Evolutionary conservation across 805 yeast species (phyloP), one percentile per base, ranked within the genome.

Genomic region (Komagataella phaffii): DNA sequence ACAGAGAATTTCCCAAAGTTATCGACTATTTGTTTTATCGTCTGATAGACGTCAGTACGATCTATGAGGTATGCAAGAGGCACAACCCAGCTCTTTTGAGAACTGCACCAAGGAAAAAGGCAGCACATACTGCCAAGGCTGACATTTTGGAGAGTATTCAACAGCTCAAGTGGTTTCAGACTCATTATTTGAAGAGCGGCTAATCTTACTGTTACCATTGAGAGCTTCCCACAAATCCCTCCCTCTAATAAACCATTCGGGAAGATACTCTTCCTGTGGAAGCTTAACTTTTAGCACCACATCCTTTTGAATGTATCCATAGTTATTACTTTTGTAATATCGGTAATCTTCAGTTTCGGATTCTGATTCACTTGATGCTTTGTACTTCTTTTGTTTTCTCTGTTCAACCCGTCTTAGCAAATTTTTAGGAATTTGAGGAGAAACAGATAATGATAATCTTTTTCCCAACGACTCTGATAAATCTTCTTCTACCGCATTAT

Each of bases 141-240:
- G 99, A 93, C 64, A 93, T 93, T 49, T 58, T 86, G 49, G 99
- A 93, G 64, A 87, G 96, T 59, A 91, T 93, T 46, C 77, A 67
- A 7, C 96, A 93, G 64, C 70, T 93, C 61, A 75, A 71, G 57
- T 93, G 89, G 86, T 88, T 83, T 64, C 68, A 76, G 53, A 79
- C 82, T 17, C 70, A 85, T 59, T 89, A 86, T 62, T 73, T 85
- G 48, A 60, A 60, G 36, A 45, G 53, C n/a, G 40, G 40, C 14
- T 30, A 30, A 30, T 14, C 40, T 30, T 30, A 47, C 55, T 2
- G 53, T 51, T 3, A 63, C 61, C 50, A 49, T 61, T 18, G 52
- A 53, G 14, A 46, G 12, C 53, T 57, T 84, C 89, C 95, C 91
- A 86, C 51, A 69, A 60, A 54, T 80, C 76, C 53, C 90, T 64